Percentiles rank a stretch among this genome's conserved stretches.
phyloP scores from a whole-genome alignment of 805 yeast genomes.

The Spathaspora passalidarum region DNA sequence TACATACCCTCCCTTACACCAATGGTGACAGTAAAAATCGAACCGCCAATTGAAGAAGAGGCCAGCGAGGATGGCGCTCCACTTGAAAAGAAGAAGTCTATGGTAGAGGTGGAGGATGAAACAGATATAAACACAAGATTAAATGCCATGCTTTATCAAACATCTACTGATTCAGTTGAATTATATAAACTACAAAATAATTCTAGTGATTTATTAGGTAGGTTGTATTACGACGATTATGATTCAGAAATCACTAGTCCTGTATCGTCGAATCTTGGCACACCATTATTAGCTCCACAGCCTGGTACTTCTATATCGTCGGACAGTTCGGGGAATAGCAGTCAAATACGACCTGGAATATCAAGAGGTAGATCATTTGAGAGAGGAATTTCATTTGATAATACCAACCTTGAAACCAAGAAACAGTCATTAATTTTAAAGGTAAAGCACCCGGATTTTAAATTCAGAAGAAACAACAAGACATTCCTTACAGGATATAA shows the following conservation, averaged over 20 bases:
- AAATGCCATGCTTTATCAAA: conserved; percentile 38
- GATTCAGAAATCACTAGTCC: conserved; percentile 28
- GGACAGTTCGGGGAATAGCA: not conserved
- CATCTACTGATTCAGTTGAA: conserved; percentile 36
- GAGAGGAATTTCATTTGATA: conserved; percentile 42
- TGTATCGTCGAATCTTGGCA: conserved; percentile 14
- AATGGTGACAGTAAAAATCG: not conserved
- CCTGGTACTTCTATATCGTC: conserved; percentile 8
- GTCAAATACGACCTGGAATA: too few relatives aligned
- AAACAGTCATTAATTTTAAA: conserved; percentile 34
- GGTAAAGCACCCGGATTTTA: conserved; percentile 41
- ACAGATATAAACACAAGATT: conserved; percentile 36
- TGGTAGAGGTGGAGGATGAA: conserved; percentile 17
- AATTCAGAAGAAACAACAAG: conserved; percentile 43
- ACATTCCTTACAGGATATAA: conserved; percentile 40
- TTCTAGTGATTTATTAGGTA: conserved; percentile 38
- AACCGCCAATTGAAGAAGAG: conserved; percentile 3
- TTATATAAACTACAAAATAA: conserved; percentile 35
- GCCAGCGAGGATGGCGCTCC: conserved; percentile 10
- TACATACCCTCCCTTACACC: too few relatives aligned
- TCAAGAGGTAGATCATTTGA: conserved; percentile 23
- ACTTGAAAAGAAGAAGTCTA: conserved; percentile 10
- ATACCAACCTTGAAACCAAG: conserved; percentile 28
- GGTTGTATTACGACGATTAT: conserved; percentile 42
- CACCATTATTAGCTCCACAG: conserved; percentile 14